These are phyloP conservation scores for Fusarium aywerte DNA, from an alignment of 2,329 filamentous ascomycete species.

Conservation along the genomic window DNA sequence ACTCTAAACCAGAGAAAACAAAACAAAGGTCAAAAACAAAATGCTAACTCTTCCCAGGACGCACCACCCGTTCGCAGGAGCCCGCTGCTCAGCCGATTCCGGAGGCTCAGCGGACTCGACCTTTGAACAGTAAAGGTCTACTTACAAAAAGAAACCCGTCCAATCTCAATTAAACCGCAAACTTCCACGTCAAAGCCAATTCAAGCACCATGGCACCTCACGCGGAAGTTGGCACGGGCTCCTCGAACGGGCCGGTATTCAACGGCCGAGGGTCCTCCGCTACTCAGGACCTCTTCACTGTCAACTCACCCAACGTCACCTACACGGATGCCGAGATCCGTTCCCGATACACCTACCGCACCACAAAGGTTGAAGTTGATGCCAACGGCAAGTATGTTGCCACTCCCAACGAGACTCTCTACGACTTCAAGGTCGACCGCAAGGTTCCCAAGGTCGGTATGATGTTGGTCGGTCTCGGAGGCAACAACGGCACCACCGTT, in stretches of 20 bases:
- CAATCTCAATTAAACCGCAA: slow-evolving; percentile 36
- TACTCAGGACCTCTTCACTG: slow-evolving; percentile 77
- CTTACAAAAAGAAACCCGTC: slow-evolving; percentile 48
- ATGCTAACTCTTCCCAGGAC: slow-evolving; percentile 65
- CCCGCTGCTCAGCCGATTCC: slow-evolving; percentile 89
- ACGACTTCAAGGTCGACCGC: slow-evolving; percentile 98
- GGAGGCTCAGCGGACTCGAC: slow-evolving; percentile 81
- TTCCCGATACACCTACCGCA: slow-evolving; percentile 96
- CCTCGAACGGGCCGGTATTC: slow-evolving; percentile 70
- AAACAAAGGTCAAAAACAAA: neutral
- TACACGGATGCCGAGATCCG: slow-evolving; percentile 91
- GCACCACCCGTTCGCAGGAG: slow-evolving; percentile 96
- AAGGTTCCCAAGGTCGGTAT: slow-evolving; percentile 92
- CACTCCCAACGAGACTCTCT: slow-evolving; percentile 86
- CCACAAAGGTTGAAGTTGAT: slow-evolving; percentile 80
- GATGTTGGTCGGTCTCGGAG: slow-evolving; percentile 98
- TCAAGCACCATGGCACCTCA: slow-evolving; percentile 86
- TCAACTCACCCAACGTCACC: slow-evolving; percentile 90
- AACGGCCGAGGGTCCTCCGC: slow-evolving; percentile 54
- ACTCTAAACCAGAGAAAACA: neutral
- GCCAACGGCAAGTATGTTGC: slow-evolving; percentile 82
- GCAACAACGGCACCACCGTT: slow-evolving; percentile 97
- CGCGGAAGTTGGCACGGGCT: slow-evolving; percentile 70
- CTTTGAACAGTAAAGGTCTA: slow-evolving; percentile 65
- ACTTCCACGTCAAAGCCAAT: slow-evolving; percentile 45